A percentile compares a stretch with the other conserved stretches of the same genome.
These are phyloP conservation scores for Solanum chacoense DNA, from an alignment of 305 asterid species.

Conservation along the genomic window DNA sequence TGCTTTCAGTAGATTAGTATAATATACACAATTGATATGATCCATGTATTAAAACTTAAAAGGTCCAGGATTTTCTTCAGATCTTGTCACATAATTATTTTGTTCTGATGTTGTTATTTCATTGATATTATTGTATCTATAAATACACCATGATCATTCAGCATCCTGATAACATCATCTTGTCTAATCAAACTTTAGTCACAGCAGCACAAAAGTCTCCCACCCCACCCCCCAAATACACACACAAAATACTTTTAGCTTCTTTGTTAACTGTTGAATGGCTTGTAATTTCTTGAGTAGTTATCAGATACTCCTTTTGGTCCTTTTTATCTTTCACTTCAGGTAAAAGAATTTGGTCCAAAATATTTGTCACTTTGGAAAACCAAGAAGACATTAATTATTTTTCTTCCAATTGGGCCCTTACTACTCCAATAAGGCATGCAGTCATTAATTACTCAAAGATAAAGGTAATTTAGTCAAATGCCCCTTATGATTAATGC, in stretches of 20 bases:
- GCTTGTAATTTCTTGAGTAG: background rate
- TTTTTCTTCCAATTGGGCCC: background rate
- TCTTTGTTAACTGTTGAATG: background rate
- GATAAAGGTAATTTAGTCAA: background rate
- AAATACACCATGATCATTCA: background rate
- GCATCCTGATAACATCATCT: background rate
- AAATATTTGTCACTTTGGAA: background rate
- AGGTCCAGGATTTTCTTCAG: background rate
- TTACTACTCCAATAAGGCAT: background rate
- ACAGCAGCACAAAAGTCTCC: background rate
- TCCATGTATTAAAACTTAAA: background rate
- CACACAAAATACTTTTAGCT: background rate
- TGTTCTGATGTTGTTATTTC: background rate
- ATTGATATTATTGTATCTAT: background rate
- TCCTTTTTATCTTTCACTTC: background rate
- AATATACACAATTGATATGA: background rate
- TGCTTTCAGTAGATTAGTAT: background rate
- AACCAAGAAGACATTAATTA: background rate
- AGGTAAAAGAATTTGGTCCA: background rate
- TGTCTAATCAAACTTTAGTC: background rate
- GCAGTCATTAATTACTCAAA: background rate
- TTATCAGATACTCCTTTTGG: background rate
- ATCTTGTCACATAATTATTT: background rate
- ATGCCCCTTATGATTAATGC: background rate
- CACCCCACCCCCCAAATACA: background rate